Base-by-base conservation (phyloP, 2,329 filamentous ascomycete species). In the Corniculantispora saksenae region DNA sequence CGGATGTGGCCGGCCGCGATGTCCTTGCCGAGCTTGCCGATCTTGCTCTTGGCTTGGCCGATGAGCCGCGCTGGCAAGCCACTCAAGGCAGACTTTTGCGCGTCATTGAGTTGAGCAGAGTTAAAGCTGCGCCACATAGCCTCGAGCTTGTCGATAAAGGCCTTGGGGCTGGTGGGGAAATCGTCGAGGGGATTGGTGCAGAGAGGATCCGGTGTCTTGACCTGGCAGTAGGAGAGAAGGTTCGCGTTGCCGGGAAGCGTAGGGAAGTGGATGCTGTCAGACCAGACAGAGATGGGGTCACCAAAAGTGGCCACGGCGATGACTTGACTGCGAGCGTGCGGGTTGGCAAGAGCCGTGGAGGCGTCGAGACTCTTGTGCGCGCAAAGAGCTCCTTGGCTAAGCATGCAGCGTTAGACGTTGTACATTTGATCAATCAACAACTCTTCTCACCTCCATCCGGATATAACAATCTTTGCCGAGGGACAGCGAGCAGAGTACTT, bases 351-450 rank as follows among this genome's bases (percentile, higher is more conserved):
- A 10, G 32, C 32, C 32, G 5, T 10, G 32, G 32, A 32, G 15
- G 45, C 32, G 38, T 61, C 55, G 21, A 63, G 50, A 23, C 51
- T 58, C 53, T 66, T 66, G 59, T 63, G 64, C 9, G 64, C 64
- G 23, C 59, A 62, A n/a, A 66, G 64, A 23, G 64, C 64, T 17
- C 59, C 64, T 66, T 66, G 64, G 60, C 64, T 64, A n/a, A 29
- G 4, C 12, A 10, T 50, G 5, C 23, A 3, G 23, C 25, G 21
- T 23, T 56, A n/a, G n/a, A 19, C 17, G 10, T 35, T n/a, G n/a
- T n/a, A n/a, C n/a, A n/a, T n/a, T n/a, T n/a, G n/a, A n/a, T n/a
- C n/a, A n/a, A n/a, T n/a, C n/a, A n/a, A n/a, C n/a, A n/a, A n/a
- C n/a, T 55, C 23, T 9, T 29, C 23, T 59, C 23, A 63, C 64